Conservation (phyloP, 441 rosid species). For the Aleurites moluccanus region DNA sequence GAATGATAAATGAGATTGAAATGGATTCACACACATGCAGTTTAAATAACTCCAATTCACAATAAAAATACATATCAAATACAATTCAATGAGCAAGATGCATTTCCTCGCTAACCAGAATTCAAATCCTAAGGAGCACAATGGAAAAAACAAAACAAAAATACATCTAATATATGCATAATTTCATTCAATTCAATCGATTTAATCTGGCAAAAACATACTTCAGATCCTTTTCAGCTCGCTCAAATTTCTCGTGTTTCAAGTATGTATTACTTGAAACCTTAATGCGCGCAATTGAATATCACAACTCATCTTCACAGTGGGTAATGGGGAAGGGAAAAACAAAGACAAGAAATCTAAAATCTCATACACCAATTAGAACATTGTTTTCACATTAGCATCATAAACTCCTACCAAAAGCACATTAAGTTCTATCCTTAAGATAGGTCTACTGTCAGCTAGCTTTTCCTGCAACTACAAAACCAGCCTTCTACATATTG, state of each 20-base stretch:
- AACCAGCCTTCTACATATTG: neutral
- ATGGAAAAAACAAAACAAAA: too few relatives aligned
- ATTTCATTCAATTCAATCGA: neutral
- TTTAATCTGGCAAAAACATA: neutral
- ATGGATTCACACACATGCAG: too few relatives aligned
- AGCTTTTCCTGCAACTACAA: neutral
- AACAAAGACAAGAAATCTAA: too few relatives aligned
- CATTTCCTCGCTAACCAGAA: too few relatives aligned
- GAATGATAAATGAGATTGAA: too few relatives aligned
- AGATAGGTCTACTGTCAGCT: neutral
- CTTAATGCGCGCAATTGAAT: neutral
- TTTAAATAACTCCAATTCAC: too few relatives aligned
- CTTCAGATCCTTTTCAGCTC: neutral
- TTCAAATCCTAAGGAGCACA: too few relatives aligned
- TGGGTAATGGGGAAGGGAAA: neutral
- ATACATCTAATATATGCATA: too few relatives aligned
- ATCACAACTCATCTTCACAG: neutral
- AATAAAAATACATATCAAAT: too few relatives aligned
- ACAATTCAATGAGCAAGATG: neutral
- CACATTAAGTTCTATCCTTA: neutral
- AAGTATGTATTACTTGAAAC: neutral
- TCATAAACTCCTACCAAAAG: conserved; percentile 1
- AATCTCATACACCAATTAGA: neutral
- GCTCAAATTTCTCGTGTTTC: neutral
- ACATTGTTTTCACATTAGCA: neutral